Evolutionary conservation across 106 monocot species (phyloP), one percentile per base, ranked within the genome.

Genomic region (Iris macrosiphon): DNA sequence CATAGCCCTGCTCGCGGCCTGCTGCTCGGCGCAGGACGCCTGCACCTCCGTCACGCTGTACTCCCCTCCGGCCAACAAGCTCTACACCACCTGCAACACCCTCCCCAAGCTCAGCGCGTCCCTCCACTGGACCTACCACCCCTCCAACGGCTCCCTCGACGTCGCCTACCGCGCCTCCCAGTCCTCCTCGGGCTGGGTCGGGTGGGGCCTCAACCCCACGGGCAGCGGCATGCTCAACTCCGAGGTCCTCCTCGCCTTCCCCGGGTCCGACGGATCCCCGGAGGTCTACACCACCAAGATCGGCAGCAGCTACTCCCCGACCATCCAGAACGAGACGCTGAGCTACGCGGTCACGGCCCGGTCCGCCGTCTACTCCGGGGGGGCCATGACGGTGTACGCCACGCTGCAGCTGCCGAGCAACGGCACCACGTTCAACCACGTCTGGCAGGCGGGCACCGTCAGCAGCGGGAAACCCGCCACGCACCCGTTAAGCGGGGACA

Each of bases 71-170:
- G 12, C 28, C 7, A 79, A 79, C 59, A 55, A 29, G 26, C 6
- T 68, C 18, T 84, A 72, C 61, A 16, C 53, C 31, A 7, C 21
- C 32, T 84, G 84, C 79, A 68, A 49, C 67, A 18, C 66, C 50
- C 79, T 84, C n/a, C 49, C 49, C 0, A 26, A 34, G 29, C 78
- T 84, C 25, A 24, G 71, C 38, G 75, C 75, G 21, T 54, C 73
- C 41, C 67, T 95, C 55, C 84, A 88, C 84, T 94, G 84, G 84
- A 81, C 61, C 23, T 79, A 88, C 75, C 67, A 70, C 64, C 52
- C 81, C 2, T 8, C 22, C 31, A 67, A 75, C 68, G 71, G 66
- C 45, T 74, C 81, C 18, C 68, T 66, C 12, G 74, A 79, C 61
- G 17, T 95, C 33, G 94, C 94, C 63, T 95, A 64, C 85, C 84